Base-by-base conservation (phyloP, 345 rosid genomes). In the Erucastrum elatum region DNA sequence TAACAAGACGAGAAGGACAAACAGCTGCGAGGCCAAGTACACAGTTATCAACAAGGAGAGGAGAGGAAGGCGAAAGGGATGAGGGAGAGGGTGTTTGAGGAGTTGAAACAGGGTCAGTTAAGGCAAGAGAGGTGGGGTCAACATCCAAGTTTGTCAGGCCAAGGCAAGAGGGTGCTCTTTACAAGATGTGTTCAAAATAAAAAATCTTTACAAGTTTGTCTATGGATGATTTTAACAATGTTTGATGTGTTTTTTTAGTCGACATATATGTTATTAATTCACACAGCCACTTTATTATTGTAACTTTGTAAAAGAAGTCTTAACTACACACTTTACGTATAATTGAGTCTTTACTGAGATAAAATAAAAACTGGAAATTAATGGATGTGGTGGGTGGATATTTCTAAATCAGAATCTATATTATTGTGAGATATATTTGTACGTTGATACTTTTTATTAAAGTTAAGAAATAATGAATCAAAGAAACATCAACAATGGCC, bases 401-500 rank as follows among this genome's bases (percentile, higher is more conserved):
- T 6, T 53, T 53, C 7, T 13, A 21, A 1, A 56, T 3, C 16
- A 4, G 55, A 46, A 46, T 46, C 55, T 46, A 51, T 66, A 37
- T 26, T 35, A 66, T 75, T 10, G 59, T 7, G 25, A 39, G n/a
- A 37, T 66, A 44, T 21, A 58, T 29, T 16, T 75, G 41, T 41
- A 30, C 13, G 15, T 75, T 12, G 15, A 39, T 46, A 0, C 0
- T 10, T 75, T 64, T 56, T 26, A 39, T 16, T 16, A 66, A 75
- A 66, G 39, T 37, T 3, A 6, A 8, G 1, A 15, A 67, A 75
- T 27, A 39, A 9, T 66, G 66, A 56, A 66, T 16, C 66, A 39
- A 37, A 75, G 46, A 75, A 59, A 26, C 33, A 59, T 66, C 41
- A 26, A 55, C 37, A 58, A 7, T 59, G 67, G 13, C 44, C 72